Evolutionary conservation across 2,329 filamentous ascomycete genomes (phyloP), one percentile per base, ranked within the genome.

Genomic region (Chaetoscypha palmicola): DNA sequence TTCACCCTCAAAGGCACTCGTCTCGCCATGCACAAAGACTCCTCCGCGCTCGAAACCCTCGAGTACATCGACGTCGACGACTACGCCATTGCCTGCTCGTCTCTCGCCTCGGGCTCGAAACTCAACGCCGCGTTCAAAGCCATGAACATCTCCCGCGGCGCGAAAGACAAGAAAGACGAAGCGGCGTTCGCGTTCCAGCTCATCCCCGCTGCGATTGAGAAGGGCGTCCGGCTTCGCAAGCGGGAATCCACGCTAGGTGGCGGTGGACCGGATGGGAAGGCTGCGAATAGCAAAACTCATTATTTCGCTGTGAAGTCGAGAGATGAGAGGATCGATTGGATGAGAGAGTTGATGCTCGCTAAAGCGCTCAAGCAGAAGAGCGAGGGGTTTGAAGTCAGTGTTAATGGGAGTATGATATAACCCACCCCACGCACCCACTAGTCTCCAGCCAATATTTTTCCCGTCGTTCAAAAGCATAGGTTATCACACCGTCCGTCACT

Each of bases 291-390:
- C 57, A 96, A 95, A 73, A 85, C 86, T 34, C 91, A 97, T 60
- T 88, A 97, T 63, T 97, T 97, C 62, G 87, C 91, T 0, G 91
- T 96, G 55, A 84, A 83, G 67, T 79, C 74, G 57, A 77, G 89
- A 11, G 87, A 96, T 60, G 86, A 96, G 62, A 77, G 91, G 49
- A 96, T 97, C 58, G 91, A 96, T 63, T 98, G 92, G 92, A 94
- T 94, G 87, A 75, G 87, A 43, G 87, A 94, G 73, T 69, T 94
- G 49, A 94, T 94, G 87, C 77, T 94, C 35, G 87, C 87, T 42
- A 92, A 92, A 70, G 87, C 87, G 14, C 70, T 88, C 62, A 86
- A 82, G 70, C 83, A 88, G 66, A 92, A 90, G 74, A 81, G 78
- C 36, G 81, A 88, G 56, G 87, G 87, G 14, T 91, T 84, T 56